Base-by-base conservation (phyloP, 768 basidiomycete genomes). In the Mycena chlorophos region DNA sequence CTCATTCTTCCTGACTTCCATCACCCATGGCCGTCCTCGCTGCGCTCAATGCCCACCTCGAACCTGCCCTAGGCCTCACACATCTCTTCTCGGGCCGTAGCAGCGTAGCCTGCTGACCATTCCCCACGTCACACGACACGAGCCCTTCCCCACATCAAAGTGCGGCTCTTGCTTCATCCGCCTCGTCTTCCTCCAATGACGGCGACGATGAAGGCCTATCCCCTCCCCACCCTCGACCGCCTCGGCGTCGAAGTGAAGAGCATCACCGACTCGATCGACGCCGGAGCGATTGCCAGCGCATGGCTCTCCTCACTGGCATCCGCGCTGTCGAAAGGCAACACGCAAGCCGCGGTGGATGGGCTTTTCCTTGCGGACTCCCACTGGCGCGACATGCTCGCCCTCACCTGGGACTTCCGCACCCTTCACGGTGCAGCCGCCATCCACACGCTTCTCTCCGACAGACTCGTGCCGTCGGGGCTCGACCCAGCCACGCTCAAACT, bases 351-450 rank as follows among this genome's bases (percentile, higher is more conserved):
- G 3, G 46, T 69, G n/a, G 40, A 52, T 16, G 26, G 45, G 19
- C 64, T 73, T 34, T 69, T 76, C 55, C 56, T 68, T n/a, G 54
- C 63, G 1, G 71, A 71, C 49, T 70, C 65, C 1, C 72, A 75
- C 54, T 82, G 81, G 81, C 73, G 77, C 43, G 83, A 84, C 63
- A 71, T 78, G 56, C 61, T 81, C 14, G 71, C 78, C 0, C 68
- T 82, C 45, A 83, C 83, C 3, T 81, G 77, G 75, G 71, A 78
- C 58, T 72, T 84, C 54, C 73, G 78, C 5, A 76, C 80, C 1
- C 73, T 82, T 59, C 66, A 69, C 2, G 71, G 74, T 1, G 58
- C 59, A 27, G 29, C 68, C 26, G 63, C 69, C 30, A 76, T 81
- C 54, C 67, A 28, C 8, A 49, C 56, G 13, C 69, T 78, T 56